Evolutionary conservation across 768 basidiomycete genomes (phyloP), one percentile per base, ranked within the genome.

Genomic region (Erythrobasidium yunnanense): DNA sequence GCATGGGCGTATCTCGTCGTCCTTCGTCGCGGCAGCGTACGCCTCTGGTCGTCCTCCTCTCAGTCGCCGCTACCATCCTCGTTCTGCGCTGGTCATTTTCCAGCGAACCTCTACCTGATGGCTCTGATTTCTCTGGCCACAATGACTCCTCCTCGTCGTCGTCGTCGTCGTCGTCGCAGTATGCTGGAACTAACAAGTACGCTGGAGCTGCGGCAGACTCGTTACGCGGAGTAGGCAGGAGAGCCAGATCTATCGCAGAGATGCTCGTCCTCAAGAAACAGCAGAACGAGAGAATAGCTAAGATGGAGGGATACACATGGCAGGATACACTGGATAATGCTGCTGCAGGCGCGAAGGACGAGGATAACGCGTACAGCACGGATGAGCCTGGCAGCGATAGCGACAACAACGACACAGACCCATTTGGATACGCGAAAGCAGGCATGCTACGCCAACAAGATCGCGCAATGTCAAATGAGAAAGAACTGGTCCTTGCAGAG

Each of bases 31-130:
- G n/a, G n/a, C 42, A 32, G 54, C 54, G 54, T 2, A 55, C 54
- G 34, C 54, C 54, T 5, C 54, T 55, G 20, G 54, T 55, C 54
- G 54, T 38, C 13, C 54, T 55, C 20, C 54, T 55, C 23, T 55
- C 54, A 22, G 33, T 55, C 32, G 54, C 54, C 22, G 54, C 33
- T 4, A 55, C 54, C 2, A 20, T 55, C 27, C 54, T 55, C 23
- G 34, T 55, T 20, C 42, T 55, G n/a, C n/a, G n/a, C n/a, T n/a
- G n/a, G n/a, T n/a, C n/a, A n/a, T n/a, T n/a, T n/a, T n/a, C n/a
- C n/a, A n/a, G n/a, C n/a, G n/a, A n/a, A n/a, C n/a, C n/a, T n/a
- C n/a, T n/a, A n/a, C n/a, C n/a, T n/a, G n/a, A n/a, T n/a, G n/a
- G n/a, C n/a, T n/a, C n/a, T n/a, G n/a, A n/a, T n/a, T n/a, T n/a